Evolutionary conservation across 2,329 filamentous ascomycete species (phyloP).

Genomic region (Fusarium xylarioides): DNA sequence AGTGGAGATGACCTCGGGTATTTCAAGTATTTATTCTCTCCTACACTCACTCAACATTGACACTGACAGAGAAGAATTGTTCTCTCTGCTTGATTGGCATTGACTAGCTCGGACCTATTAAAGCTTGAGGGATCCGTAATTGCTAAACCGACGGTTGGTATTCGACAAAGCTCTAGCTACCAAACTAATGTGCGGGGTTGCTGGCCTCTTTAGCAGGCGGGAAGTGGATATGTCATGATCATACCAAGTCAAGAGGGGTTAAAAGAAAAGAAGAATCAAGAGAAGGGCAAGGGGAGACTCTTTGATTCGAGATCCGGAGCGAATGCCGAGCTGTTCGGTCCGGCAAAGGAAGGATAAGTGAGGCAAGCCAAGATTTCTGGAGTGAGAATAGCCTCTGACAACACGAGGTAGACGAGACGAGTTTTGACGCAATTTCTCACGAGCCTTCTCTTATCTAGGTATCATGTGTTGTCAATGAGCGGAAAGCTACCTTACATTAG

Average conservation of each 20-base stretch:
- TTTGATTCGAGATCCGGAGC: background rate
- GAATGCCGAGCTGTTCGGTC: constrained; percentile 12
- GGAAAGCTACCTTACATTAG: background rate
- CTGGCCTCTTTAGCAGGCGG: background rate
- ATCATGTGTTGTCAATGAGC: background rate
- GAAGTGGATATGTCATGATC: constrained; percentile 22
- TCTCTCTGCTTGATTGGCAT: background rate
- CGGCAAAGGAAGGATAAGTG: constrained; percentile 3
- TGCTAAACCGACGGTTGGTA: constrained; percentile 39
- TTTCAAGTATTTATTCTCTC: background rate
- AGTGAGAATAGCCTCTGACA: background rate
- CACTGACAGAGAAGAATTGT: background rate
- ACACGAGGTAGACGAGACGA: background rate
- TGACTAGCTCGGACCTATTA: background rate
- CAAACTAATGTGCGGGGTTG: constrained; percentile 14
- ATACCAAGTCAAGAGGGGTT: constrained; percentile 9
- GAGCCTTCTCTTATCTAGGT: background rate
- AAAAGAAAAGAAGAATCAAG: background rate
- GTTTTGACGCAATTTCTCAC: background rate
- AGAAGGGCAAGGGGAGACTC: background rate
- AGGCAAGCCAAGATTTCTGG: background rate
- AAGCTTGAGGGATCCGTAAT: constrained; percentile 23
- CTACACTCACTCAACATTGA: background rate
- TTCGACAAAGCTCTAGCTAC: constrained; percentile 28
- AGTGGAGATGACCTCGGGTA: background rate